These are phyloP conservation scores for Chlorella variabilis DNA, from an alignment of 163 green algal species.

Conservation along the genomic window DNA sequence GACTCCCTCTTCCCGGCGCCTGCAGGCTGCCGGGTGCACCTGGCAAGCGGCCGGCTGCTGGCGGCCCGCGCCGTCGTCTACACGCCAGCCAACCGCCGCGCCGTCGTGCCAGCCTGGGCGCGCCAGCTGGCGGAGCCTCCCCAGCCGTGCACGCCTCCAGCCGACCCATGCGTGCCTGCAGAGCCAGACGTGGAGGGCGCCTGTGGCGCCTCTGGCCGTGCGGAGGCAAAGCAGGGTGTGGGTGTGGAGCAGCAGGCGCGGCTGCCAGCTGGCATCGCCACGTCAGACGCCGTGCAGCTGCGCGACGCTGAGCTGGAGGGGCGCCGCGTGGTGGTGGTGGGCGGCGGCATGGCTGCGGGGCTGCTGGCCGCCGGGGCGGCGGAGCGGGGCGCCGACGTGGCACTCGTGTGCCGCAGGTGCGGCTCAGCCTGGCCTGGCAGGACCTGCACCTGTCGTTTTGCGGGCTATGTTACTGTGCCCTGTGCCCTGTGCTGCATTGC, in stretches of 20 bases:
- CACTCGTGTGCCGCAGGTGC: conserved; percentile 26
- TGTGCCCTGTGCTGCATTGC: not conserved
- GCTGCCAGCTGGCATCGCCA: conserved; percentile 21
- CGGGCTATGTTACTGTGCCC: no score
- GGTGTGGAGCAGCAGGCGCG: not conserved
- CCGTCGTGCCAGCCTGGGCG: conserved; percentile 37
- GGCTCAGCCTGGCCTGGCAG: no score
- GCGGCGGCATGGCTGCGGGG: conserved; percentile 42
- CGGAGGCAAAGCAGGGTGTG: not conserved
- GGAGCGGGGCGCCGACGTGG: conserved; percentile 16
- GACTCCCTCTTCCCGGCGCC: no score
- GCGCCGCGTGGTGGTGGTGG: conserved; percentile 37
- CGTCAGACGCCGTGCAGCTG: conserved; percentile 20
- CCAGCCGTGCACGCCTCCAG: not conserved
- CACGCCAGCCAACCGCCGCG: conserved; percentile 1
- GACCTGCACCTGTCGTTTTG: not conserved
- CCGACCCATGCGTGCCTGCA: not conserved
- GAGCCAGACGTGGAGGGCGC: not conserved
- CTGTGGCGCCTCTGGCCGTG: not conserved
- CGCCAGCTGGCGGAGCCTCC: not conserved
- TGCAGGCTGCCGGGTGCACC: conserved; percentile 26
- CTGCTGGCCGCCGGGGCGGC: conserved; percentile 38
- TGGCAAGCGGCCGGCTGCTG: conserved; percentile 13
- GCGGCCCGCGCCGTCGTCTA: conserved; percentile 2
- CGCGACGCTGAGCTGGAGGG: conserved; percentile 11